Evolutionary conservation across 1,284 basidiomycete genomes (phyloP), one percentile per base, ranked within the genome.

Genomic region (Papiliotrema flavescens): DNA sequence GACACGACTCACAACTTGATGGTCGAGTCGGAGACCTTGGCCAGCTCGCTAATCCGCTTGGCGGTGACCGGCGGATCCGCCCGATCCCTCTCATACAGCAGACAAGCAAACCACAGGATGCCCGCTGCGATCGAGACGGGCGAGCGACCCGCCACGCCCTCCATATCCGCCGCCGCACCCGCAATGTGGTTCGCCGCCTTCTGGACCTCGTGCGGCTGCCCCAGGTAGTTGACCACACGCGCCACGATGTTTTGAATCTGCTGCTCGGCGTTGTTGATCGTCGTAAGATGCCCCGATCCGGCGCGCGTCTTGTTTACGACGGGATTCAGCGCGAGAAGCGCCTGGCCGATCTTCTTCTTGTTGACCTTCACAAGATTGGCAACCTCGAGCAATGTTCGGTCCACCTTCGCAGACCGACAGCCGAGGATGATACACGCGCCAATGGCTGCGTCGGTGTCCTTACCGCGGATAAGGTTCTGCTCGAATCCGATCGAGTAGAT

Each of bases 391-490:
- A 98, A 98, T 53, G 93, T 95, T 60, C 96, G 84, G 0, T 90
- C 90, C 11, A 96, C 93, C 64, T 91, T 88, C 15, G 89, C 90
- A 75, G 94, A 90, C 56, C 95, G 85, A 76, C 94, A 97, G 0
- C 95, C 96, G 64, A 97, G 94, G 73, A 98, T 97, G 74, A 99
- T 96, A 77, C 93, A 97, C 1, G 95, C 94, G 11, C 94, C 95
- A 63, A 97, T 93, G 69, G 96, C 87, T 0, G 93, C 92, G 55
- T 94, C 89, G 23, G 69, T 69, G 14, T 89, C 88, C 74, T 97
- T 98, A 37, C 93, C 94, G 39, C 89, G 87, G 14, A 96, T 80
- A 13, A 96, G 82, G 71, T 91, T 91, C 74, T 96, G 60, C 76
- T 98, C 93, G 73, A 98, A 92, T 23, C 90, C 90, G 47, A 94